Evolutionary conservation across 208 protist genomes (phyloP), one percentile per base, ranked within the genome.

Genomic region (Leishmania braziliensis): DNA sequence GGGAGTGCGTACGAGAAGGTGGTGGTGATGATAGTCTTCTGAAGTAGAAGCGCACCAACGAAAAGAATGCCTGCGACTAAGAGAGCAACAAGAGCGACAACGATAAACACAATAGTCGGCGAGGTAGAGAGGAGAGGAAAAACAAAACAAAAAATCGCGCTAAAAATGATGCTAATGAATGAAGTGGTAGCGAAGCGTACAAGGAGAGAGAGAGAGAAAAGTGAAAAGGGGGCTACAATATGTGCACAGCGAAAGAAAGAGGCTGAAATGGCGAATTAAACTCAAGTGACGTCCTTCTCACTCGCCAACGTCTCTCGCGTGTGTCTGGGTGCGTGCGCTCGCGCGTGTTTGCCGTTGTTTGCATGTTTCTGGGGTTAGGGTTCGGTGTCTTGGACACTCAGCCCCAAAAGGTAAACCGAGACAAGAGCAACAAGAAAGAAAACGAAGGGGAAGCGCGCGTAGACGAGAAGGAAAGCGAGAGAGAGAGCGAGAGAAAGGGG

Each of bases 21-120:
- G 20, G 18, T 18, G 54, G 58, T 12, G 26, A 33, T 46, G 39
- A 43, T 46, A 46, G 16, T 83, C 43, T 65, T 78, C 77, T 23
- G 23, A 8, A 48, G 63, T 77, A 39, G n/a, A 1, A 48, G 46
- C 78, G 48, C 29, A 43, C 39, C 9, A 73, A 79, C 74, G 83
- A 75, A n/a, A 86, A 51, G 73, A 54, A 75, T 56, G 33, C 6
- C 54, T 46, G 78, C 20, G 74, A 75, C 12, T 9, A 86, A 50
- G 73, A 81, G 72, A 82, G 29, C 50, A 75, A 85, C 23, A 68
- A 84, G 69, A 80, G 33, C 72, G 43, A 75, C 26, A 82, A 73
- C 74, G 84, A 70, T 9, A 65, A 82, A 54, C 14, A 12, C 29
- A 63, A 29, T 63, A 14, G 58, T 9, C 50, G 29, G 39, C 12